phyloP scores from a whole-genome alignment of 106 monocot genomes.

The Acanthochlamys bracteata region DNA sequence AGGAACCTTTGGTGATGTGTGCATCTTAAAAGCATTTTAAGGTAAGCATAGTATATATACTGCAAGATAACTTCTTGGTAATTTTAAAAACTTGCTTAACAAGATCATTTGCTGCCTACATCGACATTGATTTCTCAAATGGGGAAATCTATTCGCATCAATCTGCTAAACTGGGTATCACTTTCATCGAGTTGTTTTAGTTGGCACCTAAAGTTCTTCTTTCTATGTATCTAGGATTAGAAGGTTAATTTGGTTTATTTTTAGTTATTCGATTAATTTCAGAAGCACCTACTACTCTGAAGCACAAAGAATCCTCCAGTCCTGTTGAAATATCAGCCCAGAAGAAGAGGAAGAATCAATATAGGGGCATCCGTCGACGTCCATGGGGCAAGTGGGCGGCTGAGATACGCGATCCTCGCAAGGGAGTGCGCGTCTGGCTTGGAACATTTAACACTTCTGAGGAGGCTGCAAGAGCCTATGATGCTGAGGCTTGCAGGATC shows the following conservation, averaged over 20 bases:
- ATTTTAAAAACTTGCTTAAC: no score
- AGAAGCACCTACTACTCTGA: conserved; percentile 15
- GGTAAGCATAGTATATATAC: no score
- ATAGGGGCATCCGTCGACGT: conserved; percentile 71
- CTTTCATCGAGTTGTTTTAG: no score
- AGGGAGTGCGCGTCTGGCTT: conserved; percentile 85
- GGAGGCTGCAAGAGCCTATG: conserved; percentile 83
- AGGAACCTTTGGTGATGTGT: no score
- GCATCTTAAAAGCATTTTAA: no score
- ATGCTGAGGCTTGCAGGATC: conserved; percentile 64
- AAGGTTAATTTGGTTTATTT: not conserved
- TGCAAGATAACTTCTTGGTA: no score
- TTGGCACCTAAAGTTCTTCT: no score
- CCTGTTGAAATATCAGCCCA: conserved; percentile 22
- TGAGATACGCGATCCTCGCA: conserved; percentile 76
- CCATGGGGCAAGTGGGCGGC: conserved; percentile 93
- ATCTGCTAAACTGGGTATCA: no score
- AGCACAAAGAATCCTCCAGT: conserved; percentile 14
- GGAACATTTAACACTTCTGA: conserved; percentile 81
- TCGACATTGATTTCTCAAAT: no score
- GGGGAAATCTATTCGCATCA: no score
- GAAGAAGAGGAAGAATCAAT: conserved; percentile 71
- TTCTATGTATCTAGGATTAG: no score
- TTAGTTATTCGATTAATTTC: not conserved
- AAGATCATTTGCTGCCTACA: no score